Evolutionary conservation across 192 early-diverging fungal genomes (phyloP), one percentile per base, ranked within the genome.

Genomic region (Coemansia reversa): DNA sequence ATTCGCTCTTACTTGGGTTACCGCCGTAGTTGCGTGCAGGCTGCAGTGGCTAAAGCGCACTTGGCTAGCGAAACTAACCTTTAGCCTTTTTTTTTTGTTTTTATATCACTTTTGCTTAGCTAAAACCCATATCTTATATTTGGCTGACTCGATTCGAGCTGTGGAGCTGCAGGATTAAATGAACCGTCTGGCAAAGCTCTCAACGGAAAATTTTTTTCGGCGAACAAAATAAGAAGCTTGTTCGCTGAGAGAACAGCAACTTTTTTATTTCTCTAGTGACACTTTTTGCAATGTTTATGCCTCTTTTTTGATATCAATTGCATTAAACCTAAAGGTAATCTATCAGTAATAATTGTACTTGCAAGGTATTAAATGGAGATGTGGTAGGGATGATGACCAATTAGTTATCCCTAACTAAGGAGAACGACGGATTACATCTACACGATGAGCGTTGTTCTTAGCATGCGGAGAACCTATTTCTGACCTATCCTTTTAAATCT

Each of bases 391-490:
- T 52, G 49, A 19, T 52, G 27, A 18, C 51, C 16, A 7, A 58
- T 19, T 25, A 28, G 35, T 51, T 61, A 76, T 76, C 74, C 74
- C 74, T 76, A 68, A 51, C 74, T 55, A 59, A 67, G 64, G 32
- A 32, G 55, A 18, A 35, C n/a, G 60, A 51, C 51, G 58, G 32
- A 47, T 45, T 45, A 16, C 39, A 61, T 28, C 22, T 19, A 35
- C 39, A 45, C 39, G 12, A 45, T 45, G 39, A 45, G 39, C 39
- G 39, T 16, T 12, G 39, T 45, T 45, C 39, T 45, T 45, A 45
- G 39, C 39, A 39, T 66, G 74, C 69, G 27, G 74, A 76, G 69
- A 33, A 65, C 51, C 23, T 42, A 63, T 71, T 67, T 67, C 74
- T 76, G 74, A 76, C 70, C 42, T 58, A 49, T 65, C 51, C 50